Evolutionary conservation across 306 rosid genomes (phyloP).

Genomic region (Begonia fuchsioides): DNA sequence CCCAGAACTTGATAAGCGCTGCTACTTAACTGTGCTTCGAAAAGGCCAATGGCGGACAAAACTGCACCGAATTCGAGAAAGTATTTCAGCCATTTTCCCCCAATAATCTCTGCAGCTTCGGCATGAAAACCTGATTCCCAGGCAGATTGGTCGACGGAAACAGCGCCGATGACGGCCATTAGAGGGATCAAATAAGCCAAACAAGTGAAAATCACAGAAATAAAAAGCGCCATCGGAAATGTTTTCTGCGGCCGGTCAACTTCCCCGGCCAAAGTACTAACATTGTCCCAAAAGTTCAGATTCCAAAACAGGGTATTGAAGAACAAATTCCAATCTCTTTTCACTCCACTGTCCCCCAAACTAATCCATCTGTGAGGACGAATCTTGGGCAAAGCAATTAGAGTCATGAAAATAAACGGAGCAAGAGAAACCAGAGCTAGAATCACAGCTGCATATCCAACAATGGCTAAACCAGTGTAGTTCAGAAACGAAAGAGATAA

Average conservation of each 20-base stretch:
- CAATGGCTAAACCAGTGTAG: conserved; percentile 1
- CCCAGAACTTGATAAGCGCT: conserved; percentile 7
- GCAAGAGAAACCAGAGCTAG: not conserved
- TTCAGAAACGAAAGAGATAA: not conserved
- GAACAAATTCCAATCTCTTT: conserved; percentile 8
- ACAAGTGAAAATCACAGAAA: conserved; percentile 5
- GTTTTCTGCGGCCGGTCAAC: conserved; percentile 2
- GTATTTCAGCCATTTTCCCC: conserved; percentile 7
- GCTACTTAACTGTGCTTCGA: conserved; percentile 8
- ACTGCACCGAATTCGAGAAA: conserved; percentile 5
- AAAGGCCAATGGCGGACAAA: conserved; percentile 5
- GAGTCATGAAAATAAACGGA: not conserved
- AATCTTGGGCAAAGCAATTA: conserved; percentile 2
- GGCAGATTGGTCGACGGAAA: conserved; percentile 4
- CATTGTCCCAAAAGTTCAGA: conserved; percentile 10
- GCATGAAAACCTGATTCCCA: conserved; percentile 12
- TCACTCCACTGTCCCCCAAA: conserved; percentile 1
- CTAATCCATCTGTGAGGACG: conserved; percentile 5
- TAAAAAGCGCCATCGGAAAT: not conserved
- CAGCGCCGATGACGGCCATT: conserved; percentile 6
- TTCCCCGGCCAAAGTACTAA: conserved; percentile 7
- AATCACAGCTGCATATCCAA: conserved; percentile 1
- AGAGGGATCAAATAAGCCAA: conserved; percentile 8
- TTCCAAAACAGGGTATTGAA: conserved; percentile 13
- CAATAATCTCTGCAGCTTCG: conserved; percentile 3